Evolutionary conservation across 352 stramenopile genomes (phyloP).

Genomic region (Globisporangium barbulae): DNA sequence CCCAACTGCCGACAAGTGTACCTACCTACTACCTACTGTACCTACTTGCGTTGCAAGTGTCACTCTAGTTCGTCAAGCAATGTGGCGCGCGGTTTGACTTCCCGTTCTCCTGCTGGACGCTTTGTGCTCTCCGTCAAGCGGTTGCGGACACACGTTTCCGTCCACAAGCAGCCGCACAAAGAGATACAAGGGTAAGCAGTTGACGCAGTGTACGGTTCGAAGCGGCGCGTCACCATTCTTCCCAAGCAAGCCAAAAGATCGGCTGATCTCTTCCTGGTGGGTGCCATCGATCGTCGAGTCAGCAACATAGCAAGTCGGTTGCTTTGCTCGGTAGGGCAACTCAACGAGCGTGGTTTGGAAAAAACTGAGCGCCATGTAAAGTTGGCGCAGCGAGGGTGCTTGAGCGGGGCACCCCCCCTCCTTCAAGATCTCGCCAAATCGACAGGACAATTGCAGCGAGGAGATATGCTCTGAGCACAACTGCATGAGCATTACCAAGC

Average conservation of each 20-base stretch:
- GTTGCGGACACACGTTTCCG: neutral
- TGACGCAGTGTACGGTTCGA: neutral
- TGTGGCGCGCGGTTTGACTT: neutral
- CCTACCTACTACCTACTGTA: neutral
- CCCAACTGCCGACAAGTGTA: conserved; percentile 4
- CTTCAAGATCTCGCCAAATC: conserved; percentile 1
- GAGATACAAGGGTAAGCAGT: neutral
- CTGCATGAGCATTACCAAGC: too few species aligned
- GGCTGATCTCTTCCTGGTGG: neutral
- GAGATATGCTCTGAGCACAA: neutral
- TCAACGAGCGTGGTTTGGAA: neutral
- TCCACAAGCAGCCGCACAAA: neutral
- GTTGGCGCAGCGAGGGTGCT: neutral
- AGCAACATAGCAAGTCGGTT: conserved; percentile 8
- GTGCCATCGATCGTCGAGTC: conserved; percentile 1
- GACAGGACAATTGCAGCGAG: neutral
- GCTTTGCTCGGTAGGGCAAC: neutral
- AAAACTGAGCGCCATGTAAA: conserved; percentile 4
- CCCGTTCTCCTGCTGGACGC: neutral
- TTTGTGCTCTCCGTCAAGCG: neutral
- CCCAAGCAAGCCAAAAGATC: neutral
- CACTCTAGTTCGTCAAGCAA: neutral
- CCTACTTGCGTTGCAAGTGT: neutral
- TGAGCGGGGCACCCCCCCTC: conserved; percentile 1
- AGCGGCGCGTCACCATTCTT: neutral